Evolutionary conservation across 2,329 filamentous ascomycete genomes (phyloP).

Genomic region (Biscogniauxia mediterranea): DNA sequence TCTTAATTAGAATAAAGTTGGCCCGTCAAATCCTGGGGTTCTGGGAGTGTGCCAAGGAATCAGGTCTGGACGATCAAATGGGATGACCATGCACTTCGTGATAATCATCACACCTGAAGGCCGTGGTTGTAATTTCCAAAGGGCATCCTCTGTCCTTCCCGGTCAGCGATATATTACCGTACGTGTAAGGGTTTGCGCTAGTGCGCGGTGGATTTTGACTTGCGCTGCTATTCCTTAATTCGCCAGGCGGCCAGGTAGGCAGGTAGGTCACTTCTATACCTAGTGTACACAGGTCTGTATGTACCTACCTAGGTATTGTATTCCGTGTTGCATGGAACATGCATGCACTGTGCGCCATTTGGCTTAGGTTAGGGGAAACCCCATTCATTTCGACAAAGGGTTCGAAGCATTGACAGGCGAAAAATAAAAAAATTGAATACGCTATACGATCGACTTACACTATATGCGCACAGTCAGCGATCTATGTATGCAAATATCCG

Average conservation of each 20-base stretch:
- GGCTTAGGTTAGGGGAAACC: not conserved
- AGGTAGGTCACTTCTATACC: too few species aligned
- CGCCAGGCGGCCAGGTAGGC: not conserved
- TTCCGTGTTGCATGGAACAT: not conserved
- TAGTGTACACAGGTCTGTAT: not conserved
- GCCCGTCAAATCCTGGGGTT: not conserved
- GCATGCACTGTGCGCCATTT: conserved; percentile 1
- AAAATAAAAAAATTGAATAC: not conserved
- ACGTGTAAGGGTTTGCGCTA: not conserved
- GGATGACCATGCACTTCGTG: not conserved
- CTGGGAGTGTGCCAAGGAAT: not conserved
- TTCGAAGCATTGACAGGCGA: not conserved
- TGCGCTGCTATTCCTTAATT: not conserved
- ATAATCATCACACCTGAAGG: not conserved
- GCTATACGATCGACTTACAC: too few species aligned
- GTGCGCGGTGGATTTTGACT: not conserved
- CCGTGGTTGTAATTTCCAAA: not conserved
- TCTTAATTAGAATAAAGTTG: conserved; percentile 3
- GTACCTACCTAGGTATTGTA: not conserved
- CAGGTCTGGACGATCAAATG: not conserved
- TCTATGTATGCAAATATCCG: not conserved
- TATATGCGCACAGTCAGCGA: not conserved
- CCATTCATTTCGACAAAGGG: not conserved
- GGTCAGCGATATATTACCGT: not conserved
- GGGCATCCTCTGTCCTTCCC: not conserved